Base-by-base conservation (phyloP, 371 early-diverging fungal genomes). In the Zychaea mexicana region DNA sequence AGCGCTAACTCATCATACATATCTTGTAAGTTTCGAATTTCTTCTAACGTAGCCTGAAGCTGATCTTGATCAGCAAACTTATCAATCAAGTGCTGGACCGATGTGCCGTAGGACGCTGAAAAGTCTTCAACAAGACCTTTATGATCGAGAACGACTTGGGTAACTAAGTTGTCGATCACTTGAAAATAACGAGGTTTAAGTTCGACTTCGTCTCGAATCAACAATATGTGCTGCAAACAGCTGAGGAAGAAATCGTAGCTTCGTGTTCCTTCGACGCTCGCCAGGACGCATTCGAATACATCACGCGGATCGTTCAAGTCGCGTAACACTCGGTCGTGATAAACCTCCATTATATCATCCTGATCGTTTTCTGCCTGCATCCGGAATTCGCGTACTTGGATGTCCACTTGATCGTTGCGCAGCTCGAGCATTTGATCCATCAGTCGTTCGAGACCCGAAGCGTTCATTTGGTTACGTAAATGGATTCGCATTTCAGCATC, bases 41-140 rank as follows among this genome's bases (percentile, higher is more conserved):
- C 94, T 42, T 89, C 85, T 21, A 91, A 62, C 0, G 92, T 87
- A 17, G 79, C 79, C 36, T 83, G 76, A 7, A 94, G 70, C 62
- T 92, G 88, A 73, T 94, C 94, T 69, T 92, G 90, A 55, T 92
- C 90, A 2, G 90, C 92, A 63, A 94, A 88, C 67, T 89, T 91
- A 65, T 85, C 83, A n/a, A 95, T 78, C 30, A 95, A 77, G 31
- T 88, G 85, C 21, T 85, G 85, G 21, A 95, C 92, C 6, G 90
- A 88, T 2, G 91, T 85, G 12, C 90, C 82, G 69, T 83, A 88
- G 2, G 77, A 67, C 6, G 72, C 54, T 2, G 85, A 78, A 55
- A 86, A 90, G 60, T 89, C 89, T 45, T 88, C 88, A 0, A 90
- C 88, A 22, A 90, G 76, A 0, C 89, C 91, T 60, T 89, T 88